phyloP scores from a whole-genome alignment of 805 yeast genomes.

The Wickerhamomyces subpelliculosus region DNA sequence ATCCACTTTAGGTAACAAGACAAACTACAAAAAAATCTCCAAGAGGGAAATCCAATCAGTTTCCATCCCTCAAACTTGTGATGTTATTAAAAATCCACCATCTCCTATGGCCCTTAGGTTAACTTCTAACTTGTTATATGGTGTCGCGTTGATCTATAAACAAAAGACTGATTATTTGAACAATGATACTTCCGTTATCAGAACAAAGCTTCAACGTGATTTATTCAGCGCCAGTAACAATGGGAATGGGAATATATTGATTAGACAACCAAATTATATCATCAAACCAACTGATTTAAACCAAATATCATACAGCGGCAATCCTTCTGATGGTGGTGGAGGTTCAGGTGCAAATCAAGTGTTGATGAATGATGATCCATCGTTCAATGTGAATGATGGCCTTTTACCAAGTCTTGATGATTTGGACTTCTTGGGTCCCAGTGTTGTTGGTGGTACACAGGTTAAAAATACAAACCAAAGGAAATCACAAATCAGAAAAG shows the following conservation, averaged over 20 bases:
- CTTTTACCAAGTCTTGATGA: conserved; percentile 20
- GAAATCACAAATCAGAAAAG: conserved; percentile 7
- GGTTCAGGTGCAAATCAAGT: conserved; percentile 7
- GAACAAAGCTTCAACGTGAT: conserved; percentile 20
- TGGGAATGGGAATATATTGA: background rate
- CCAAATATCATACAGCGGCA: background rate
- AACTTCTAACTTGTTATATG: conserved; percentile 36
- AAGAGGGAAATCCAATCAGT: conserved; percentile 28
- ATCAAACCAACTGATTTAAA: background rate
- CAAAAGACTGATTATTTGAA: conserved; percentile 41
- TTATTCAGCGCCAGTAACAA: conserved; percentile 4
- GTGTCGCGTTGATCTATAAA: conserved; percentile 38
- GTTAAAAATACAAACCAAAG: conserved; percentile 1
- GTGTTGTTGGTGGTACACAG: background rate
- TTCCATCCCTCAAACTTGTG: conserved; percentile 39
- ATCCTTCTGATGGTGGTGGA: no score
- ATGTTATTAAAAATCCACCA: conserved; percentile 18
- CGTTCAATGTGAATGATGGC: conserved; percentile 27
- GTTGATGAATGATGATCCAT: conserved; percentile 30
- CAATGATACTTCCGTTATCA: conserved; percentile 15
- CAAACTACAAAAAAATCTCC: conserved; percentile 21
- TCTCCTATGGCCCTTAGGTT: conserved; percentile 22
- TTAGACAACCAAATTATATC: background rate
- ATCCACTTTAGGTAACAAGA: conserved; percentile 35
- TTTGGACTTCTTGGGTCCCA: conserved; percentile 14